phyloP scores from a whole-genome alignment of 2,329 filamentous ascomycete species.

The Beauveria sp. region DNA sequence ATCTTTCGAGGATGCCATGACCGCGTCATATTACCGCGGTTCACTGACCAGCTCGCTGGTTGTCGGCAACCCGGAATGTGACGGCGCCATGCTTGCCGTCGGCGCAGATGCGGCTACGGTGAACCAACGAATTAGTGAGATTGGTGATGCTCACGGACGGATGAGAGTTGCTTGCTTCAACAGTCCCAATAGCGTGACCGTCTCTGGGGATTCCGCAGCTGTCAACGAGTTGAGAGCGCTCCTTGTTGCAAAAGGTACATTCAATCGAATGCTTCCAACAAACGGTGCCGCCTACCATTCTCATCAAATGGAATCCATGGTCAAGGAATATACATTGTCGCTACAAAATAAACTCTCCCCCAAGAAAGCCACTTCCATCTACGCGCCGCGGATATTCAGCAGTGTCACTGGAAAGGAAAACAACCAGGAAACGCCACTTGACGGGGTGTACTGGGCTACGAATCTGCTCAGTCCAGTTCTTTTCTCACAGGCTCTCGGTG shows the following conservation, averaged over 20 bases:
- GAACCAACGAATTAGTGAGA: conserved; percentile 16
- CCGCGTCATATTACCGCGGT: conserved; percentile 29
- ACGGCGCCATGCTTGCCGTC: conserved; percentile 32
- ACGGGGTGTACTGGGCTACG: not conserved
- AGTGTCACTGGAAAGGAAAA: not conserved
- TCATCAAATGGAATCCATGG: not conserved
- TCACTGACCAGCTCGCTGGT: conserved; percentile 23
- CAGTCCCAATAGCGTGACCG: not conserved
- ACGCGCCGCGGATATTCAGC: not conserved
- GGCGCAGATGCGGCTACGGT: conserved; percentile 19
- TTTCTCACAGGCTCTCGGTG: not conserved
- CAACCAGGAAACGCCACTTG: not conserved
- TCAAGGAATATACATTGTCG: not conserved
- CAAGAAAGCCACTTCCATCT: not conserved
- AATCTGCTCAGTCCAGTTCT: not conserved
- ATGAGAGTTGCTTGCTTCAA: conserved; percentile 27
- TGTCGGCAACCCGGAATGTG: conserved; percentile 10
- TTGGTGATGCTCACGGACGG: conserved; percentile 18
- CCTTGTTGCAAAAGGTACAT: not conserved
- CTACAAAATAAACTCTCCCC: not conserved
- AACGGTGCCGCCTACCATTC: not conserved
- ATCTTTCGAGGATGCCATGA: conserved; percentile 33
- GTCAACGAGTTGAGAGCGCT: not conserved
- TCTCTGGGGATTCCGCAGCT: not conserved
- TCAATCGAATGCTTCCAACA: not conserved